phyloP scores from a whole-genome alignment of 2,329 filamentous ascomycete genomes.

The Aspergillus sp. region DNA sequence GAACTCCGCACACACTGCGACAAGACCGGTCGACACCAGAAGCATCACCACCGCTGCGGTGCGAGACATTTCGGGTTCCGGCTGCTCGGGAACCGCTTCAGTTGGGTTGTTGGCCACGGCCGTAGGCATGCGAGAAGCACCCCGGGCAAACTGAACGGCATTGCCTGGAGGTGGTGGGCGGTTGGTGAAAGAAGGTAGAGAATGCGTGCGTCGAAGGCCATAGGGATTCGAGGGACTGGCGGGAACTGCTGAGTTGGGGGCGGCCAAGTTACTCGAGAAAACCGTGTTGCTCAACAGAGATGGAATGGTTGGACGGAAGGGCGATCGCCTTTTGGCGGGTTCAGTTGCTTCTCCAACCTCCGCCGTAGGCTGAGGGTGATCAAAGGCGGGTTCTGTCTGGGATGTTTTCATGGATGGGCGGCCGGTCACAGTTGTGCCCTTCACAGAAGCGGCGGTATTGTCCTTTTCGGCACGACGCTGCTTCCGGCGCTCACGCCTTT shows the following conservation, averaged over 20 bases:
- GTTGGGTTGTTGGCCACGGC: conserved; percentile 15
- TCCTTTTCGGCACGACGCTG: conserved; percentile 20
- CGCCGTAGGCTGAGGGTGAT: background rate
- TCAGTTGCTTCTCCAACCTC: conserved; percentile 15
- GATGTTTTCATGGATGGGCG: conserved; percentile 21
- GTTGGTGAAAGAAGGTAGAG: conserved; percentile 32
- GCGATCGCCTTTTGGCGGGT: conserved; percentile 28
- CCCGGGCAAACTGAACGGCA: conserved; percentile 37
- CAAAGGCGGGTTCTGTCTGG: conserved; percentile 13
- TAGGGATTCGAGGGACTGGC: conserved; percentile 21
- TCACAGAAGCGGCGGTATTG: conserved; percentile 2
- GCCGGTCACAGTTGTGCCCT: background rate
- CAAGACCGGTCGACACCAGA: conserved; percentile 56
- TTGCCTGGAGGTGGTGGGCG: conserved; percentile 33
- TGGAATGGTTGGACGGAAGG: conserved; percentile 34
- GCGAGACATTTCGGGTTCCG: conserved; percentile 52
- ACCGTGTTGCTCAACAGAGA: conserved; percentile 39
- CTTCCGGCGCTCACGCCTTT: conserved; percentile 28
- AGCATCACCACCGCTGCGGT: conserved; percentile 60
- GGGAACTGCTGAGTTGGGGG: conserved; percentile 13
- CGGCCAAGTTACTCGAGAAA: conserved; percentile 28
- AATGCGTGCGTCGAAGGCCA: conserved; percentile 34
- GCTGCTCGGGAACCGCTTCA: conserved; percentile 17
- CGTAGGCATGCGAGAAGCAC: conserved; percentile 32
- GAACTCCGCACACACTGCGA: conserved; percentile 69